Base-by-base conservation (phyloP, 148 eudicot genomes). In the Spergularia marina region DNA sequence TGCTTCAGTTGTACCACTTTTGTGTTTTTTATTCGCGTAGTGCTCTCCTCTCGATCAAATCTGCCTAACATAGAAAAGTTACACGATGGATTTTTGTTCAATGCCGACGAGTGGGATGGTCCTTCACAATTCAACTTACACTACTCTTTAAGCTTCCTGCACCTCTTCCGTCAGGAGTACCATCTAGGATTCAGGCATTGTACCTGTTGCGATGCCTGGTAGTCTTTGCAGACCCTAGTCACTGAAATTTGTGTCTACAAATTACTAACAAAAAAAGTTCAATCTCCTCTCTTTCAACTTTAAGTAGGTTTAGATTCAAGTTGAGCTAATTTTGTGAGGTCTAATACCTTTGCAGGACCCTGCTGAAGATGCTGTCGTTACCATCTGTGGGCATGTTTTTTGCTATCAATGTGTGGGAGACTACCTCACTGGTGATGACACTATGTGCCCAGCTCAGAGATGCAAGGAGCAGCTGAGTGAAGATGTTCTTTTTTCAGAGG, bases 341-440 rank as follows among this genome's bases (percentile, higher is more conserved):
- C 63, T 77, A 23, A 61, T 75, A 70, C 21, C 20, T 78, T 20
- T 78, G 74, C 87, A 96, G 99, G 99, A 96, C 83, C 90, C 98
- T 71, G 93, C 99, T 73, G 99, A 96, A 82, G 96, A 96, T 80
- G 95, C 93, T 63, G 89, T 96, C 57, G 87, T 96, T 70, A 86
- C 99, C 63, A 86, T 85, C 54, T 96, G 99, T 74, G 93, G 93
- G 54, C 99, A 96, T 79, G 94, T 96, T 65, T 96, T 91, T 78
- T 96, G 99, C 82, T 86, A 88, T 83, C 99, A 92, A 77, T 96
- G 99, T 79, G 90, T 96, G 78, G 86, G 90, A 9, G 98, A 96
- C 54, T 82, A 81, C 68, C 79, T 91, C 53, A 88, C 86, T 71
- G 93, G 93, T 59, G 98, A 96, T 79, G 98, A 96, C 65, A 89